These are phyloP conservation scores for Heritiera fomes DNA, from an alignment of 345 rosid genomes.

Conservation along the genomic window DNA sequence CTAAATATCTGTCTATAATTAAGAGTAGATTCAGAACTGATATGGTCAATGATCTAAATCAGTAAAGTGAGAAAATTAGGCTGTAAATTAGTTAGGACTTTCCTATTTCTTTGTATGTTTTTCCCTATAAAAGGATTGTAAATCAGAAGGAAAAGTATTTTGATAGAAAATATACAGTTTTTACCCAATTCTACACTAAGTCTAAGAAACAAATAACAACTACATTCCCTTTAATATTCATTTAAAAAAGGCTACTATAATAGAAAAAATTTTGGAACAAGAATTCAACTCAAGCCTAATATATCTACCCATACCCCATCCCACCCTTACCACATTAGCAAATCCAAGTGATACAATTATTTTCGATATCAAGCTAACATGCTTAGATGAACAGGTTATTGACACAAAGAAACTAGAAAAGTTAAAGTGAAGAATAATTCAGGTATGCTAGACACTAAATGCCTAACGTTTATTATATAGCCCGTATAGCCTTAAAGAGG, in stretches of 20 bases:
- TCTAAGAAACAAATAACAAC: not conserved
- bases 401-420: not conserved
- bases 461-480: not conserved
- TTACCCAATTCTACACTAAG: no score
- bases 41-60: no score
- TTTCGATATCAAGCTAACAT: not conserved
- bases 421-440: slow-evolving; percentile 4
- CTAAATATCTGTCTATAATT: no score
- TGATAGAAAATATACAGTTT: no score
- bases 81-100: no score
- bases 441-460: not conserved
- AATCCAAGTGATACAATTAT: not conserved
- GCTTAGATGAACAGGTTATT: not conserved
- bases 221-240: not conserved
- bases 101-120: no score
- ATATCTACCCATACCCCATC: not conserved
- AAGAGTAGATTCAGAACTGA: no score
- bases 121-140: no score
- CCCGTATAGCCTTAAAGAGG: not conserved
- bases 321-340: not conserved
- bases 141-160: no score
- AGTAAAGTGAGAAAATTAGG: no score
- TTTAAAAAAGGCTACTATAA: not conserved
- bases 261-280: not conserved
- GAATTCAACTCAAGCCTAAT: not conserved